Percentiles rank a stretch among this genome's conserved stretches.
These are phyloP conservation scores for Globisporangium paroecandrum DNA, from an alignment of 352 stramenopile genomes.

Conservation along the genomic window DNA sequence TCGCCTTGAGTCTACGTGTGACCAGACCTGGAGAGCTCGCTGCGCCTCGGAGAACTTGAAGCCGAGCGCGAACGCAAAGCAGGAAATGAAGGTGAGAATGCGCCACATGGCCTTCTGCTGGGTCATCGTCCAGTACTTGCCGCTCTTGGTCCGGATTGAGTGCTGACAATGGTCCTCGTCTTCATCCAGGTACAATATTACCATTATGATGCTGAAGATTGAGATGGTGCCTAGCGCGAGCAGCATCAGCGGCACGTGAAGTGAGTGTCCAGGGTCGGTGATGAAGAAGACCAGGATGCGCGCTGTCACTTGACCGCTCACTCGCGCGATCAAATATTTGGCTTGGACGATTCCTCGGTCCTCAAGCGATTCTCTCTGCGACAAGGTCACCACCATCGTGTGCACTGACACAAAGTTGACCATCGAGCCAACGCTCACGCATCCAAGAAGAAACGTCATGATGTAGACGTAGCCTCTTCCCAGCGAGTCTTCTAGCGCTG, in stretches of 20 bases:
- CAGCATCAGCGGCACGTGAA: constrained; percentile 17
- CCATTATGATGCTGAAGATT: constrained; percentile 7
- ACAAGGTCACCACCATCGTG: constrained; percentile 19
- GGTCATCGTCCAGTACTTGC: constrained; percentile 19
- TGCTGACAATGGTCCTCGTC: constrained; percentile 1
- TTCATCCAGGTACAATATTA: constrained; percentile 14
- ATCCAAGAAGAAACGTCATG: constrained; percentile 14
- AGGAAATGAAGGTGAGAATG: constrained; percentile 19
- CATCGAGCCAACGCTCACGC: constrained; percentile 22
- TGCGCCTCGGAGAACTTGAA: constrained; percentile 21
- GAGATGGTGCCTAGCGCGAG: constrained; percentile 9
- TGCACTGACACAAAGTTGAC: constrained; percentile 21
- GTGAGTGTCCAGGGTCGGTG: not conserved
- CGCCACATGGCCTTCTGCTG: constrained; percentile 27
- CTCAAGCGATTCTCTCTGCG: constrained; percentile 17
- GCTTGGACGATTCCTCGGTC: constrained; percentile 17
- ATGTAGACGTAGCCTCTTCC: constrained; percentile 11
- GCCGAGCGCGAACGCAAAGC: constrained; percentile 18
- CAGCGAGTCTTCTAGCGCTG: not conserved
- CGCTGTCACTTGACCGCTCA: constrained; percentile 13
- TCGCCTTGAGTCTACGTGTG: constrained; percentile 21
- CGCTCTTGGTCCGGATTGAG: constrained; percentile 7
- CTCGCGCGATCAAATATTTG: constrained; percentile 19
- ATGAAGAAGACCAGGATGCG: constrained; percentile 14
- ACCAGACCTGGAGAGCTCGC: constrained; percentile 31